Evolutionary conservation across 192 early-diverging fungal species (phyloP), one percentile per base, ranked within the genome.

Genomic region (Linnemannia schmuckeri): DNA sequence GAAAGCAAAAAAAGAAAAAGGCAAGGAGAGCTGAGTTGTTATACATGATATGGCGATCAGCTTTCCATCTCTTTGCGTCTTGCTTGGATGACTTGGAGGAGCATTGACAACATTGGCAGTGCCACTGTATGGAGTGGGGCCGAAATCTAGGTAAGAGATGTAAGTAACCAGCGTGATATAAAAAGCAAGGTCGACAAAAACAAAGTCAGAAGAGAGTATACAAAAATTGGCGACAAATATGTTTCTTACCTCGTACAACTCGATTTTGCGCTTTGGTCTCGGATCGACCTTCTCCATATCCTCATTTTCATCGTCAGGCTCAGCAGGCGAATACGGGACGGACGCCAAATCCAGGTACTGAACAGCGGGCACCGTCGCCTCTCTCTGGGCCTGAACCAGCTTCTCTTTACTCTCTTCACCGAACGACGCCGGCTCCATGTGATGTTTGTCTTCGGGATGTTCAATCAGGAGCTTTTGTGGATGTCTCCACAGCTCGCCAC

Each of bases 331-430:
- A 1, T 44, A n/a, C 2, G 83, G 83, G 46, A 85, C 79, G 8
- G 75, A 79, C n/a, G 74, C 68, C 6, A 76, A 46, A 9, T 44
- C 63, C 12, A 12, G 13, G 22, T 80, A 85, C 2, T 40, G 54
- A 13, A 55, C 68, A 55, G 74, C 17, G 0, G 35, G 46, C 13
- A 46, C 70, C 0, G 20, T 20, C 27, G 0, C 6, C 38, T 78
- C 75, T 33, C 61, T 78, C 17, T 20, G 42, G 38, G 47, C 83
- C 69, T 61, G 74, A 4, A 66, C 33, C 70, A 63, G 4, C 30
- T 55, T 76, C 40, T 85, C 83, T 4, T 47, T 46, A 42, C 82
- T 84, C 9, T 79, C 49, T 33, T 70, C 52, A 20, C 82, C 82
- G 66, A 49, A 73, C 13, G 22, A 38, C 30, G 4, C 46, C 6